Conservation (phyloP, 2,329 filamentous ascomycete species). For the Cadophora gregata region DNA sequence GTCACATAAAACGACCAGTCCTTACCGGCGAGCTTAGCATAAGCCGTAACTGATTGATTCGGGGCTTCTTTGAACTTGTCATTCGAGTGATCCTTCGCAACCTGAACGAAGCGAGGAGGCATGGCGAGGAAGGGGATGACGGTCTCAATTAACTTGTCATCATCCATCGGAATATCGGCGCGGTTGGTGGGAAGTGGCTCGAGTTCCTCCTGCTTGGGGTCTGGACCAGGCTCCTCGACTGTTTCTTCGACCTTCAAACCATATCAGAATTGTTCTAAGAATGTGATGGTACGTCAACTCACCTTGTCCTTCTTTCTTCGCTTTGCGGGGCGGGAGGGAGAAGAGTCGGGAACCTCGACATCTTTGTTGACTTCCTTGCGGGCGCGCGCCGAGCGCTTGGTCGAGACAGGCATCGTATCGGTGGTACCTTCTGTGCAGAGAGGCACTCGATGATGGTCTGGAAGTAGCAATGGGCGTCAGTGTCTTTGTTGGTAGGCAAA, state of each 20-base stretch:
- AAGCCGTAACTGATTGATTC: conserved; percentile 71
- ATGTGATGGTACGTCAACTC: conserved; percentile 31
- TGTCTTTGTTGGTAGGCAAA: conserved; percentile 19
- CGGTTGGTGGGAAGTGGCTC: conserved; percentile 50
- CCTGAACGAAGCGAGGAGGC: conserved; percentile 56
- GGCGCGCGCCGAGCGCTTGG: conserved; percentile 47
- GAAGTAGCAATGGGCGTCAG: conserved; percentile 16
- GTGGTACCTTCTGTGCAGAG: conserved; percentile 12
- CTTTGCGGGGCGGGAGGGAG: conserved; percentile 66
- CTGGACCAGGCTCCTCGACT: conserved; percentile 44
- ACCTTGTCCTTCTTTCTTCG: conserved; percentile 71
- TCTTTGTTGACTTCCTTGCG: conserved; percentile 44
- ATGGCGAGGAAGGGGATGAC: conserved; percentile 38
- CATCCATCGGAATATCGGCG: conserved; percentile 47
- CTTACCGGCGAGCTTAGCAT: conserved; percentile 80
- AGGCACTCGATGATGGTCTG: background rate
- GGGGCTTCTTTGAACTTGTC: conserved; percentile 63
- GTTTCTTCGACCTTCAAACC: conserved; percentile 24
- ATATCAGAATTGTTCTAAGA: conserved; percentile 15
- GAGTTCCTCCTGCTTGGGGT: conserved; percentile 30
- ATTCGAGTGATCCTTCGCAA: conserved; percentile 67
- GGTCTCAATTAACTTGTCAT: conserved; percentile 53
- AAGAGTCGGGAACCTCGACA: conserved; percentile 50
- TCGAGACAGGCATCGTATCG: conserved; percentile 48
- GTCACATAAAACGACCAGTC: conserved; percentile 88